Evolutionary conservation across 768 basidiomycete genomes (phyloP), one percentile per base, ranked within the genome.

Genomic region (Termitomyces sp.): DNA sequence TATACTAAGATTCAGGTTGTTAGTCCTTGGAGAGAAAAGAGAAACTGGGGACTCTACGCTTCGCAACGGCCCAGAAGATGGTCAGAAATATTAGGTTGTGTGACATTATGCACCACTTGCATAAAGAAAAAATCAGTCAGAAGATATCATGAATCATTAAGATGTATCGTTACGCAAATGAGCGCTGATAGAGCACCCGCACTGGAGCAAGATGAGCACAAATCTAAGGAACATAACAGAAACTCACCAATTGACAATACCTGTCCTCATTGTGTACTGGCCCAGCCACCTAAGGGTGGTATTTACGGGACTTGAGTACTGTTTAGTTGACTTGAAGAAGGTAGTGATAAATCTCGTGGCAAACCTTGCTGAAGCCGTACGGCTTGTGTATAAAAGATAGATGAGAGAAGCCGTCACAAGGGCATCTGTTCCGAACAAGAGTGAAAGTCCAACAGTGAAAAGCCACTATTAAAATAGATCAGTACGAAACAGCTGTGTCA

Each of bases 171-270:
- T 37, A 59, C 58, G 24, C 58, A 56, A 10, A 59, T 35, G 8
- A 59, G 50, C 17, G 55, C 28, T 5, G 58, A n/a, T 22, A 59
- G 12, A 32, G 58, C 53, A 21, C 58, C 58, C n/a, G 45, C 50
- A 21, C 58, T 55, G 5, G 10, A 17, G 37, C 14, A 19, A 48
- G 9, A 22, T 52, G 5, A 52, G 21, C 15, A 40, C 26, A 14
- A 6, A 10, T 21, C 6, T 26, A 32, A 32, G 10, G 8, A 30
- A n/a, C 7, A 14, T 3, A 0, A 40, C 21, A 15, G 1, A 12
- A 21, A 37, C 53, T n/a, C 17, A 55, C 58, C 40, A 55, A 12
- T 58, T 50, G n/a, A 58, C 40, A 6, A 58, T 40, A 2, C 58
- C 58, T 35, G 53, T 58, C 14, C 19, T 54, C 26, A 58, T 24